These are phyloP conservation scores for Gaultheria prostrata DNA, from an alignment of 148 eudicot genomes.

Conservation along the genomic window DNA sequence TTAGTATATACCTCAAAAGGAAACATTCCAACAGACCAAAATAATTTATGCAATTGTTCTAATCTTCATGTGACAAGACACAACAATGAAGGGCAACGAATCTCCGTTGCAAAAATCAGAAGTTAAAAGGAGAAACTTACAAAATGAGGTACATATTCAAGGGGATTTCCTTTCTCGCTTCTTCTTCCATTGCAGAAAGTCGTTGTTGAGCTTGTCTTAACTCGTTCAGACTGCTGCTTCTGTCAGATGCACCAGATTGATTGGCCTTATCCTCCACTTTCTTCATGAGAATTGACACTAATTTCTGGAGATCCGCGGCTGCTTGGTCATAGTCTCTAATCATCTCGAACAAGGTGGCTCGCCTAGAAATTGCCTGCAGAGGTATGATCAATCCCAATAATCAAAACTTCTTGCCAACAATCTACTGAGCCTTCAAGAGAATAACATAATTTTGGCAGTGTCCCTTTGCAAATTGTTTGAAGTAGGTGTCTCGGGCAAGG, in stretches of 20 bases:
- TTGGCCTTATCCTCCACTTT: conserved; percentile 53
- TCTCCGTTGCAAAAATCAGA: neutral
- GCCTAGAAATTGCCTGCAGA: conserved; percentile 81
- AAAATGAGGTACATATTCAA: conserved; percentile 78
- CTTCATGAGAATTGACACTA: conserved; percentile 54
- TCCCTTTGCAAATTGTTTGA: neutral
- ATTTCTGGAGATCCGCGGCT: conserved; percentile 59
- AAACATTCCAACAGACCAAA: neutral
- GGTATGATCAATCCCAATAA: neutral
- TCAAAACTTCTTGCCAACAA: neutral
- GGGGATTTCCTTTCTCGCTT: conserved; percentile 58
- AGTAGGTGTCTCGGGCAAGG: neutral
- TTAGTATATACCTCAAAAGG: neutral
- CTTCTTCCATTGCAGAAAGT: conserved; percentile 66
- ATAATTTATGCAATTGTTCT: neutral
- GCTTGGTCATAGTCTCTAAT: conserved; percentile 94
- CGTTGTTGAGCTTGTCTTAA: conserved; percentile 61
- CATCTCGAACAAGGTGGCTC: conserved; percentile 85
- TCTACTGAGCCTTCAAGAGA: neutral
- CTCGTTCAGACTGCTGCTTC: conserved; percentile 39
- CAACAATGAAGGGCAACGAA: neutral
- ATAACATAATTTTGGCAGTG: neutral
- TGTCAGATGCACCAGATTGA: conserved; percentile 44
- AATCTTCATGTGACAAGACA: neutral
- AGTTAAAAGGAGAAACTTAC: conserved; percentile 46